Conservation (phyloP, 2,329 filamentous ascomycete species). For the Ceratocystis papillata region DNA sequence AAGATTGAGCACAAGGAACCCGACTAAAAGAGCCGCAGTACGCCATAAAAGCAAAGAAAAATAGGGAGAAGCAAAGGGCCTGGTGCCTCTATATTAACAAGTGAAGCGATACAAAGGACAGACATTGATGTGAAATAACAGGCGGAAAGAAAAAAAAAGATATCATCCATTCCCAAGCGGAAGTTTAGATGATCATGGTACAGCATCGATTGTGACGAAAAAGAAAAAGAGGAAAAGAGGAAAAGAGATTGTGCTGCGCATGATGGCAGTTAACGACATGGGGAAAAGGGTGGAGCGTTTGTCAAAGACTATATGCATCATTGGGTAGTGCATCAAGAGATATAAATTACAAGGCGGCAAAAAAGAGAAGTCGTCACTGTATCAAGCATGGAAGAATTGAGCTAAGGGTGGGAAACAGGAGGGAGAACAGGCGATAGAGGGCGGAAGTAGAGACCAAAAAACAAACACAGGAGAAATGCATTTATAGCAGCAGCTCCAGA, state of each 20-base stretch:
- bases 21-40: not conserved
- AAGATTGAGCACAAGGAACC: too few species aligned
- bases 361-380: constrained; percentile 21
- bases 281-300: too few species aligned
- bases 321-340: constrained; percentile 8
- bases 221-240: too few species aligned
- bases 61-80: constrained; percentile 5
- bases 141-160: not conserved
- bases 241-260: not conserved
- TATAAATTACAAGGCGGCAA: constrained; percentile 22
- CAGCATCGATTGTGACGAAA: not conserved
- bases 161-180: not conserved
- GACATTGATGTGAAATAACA: constrained; percentile 1
- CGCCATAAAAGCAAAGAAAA: not conserved
- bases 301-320: constrained; percentile 11
- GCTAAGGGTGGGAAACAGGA: constrained; percentile 5
- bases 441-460: not conserved
- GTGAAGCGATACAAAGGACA: constrained; percentile 13
- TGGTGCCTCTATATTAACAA: constrained; percentile 10
- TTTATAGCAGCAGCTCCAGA: constrained; percentile 80
- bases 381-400: constrained; percentile 14
- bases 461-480: constrained; percentile 4
- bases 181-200: not conserved
- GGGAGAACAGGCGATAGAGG: not conserved
- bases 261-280: not conserved